Evolutionary conservation across 1,139 yeast genomes (phyloP).

Genomic region (Sugiyamaella novakii): DNA sequence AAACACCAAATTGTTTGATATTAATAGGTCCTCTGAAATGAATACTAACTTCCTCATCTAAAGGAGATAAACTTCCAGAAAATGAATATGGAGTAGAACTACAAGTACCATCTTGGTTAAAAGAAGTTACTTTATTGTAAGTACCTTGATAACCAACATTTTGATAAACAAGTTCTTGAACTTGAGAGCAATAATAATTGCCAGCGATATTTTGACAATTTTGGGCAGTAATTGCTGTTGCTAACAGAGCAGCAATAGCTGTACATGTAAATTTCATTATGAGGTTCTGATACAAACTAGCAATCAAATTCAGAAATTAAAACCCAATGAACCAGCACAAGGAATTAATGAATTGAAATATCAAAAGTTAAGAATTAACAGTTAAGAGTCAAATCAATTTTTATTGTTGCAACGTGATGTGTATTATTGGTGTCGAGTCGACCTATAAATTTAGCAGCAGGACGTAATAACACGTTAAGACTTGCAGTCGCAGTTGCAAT

Average conservation of each 20-base stretch:
- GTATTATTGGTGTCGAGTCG: too few species aligned
- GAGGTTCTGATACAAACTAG: too few species aligned
- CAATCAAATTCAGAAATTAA: too few species aligned
- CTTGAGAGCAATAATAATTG: slow-evolving; percentile 78
- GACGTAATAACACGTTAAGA: too few species aligned
- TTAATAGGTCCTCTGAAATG: slow-evolving; percentile 93
- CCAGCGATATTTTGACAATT: slow-evolving; percentile 49
- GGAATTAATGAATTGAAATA: too few species aligned
- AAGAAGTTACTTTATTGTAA: slow-evolving; percentile 67
- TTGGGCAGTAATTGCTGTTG: slow-evolving; percentile 27
- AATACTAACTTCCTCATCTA: slow-evolving; percentile 85
- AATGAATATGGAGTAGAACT: slow-evolving; percentile 54
- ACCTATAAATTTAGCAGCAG: too few species aligned
- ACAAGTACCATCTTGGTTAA: slow-evolving; percentile 66
- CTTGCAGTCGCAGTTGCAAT: too few species aligned
- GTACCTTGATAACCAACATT: slow-evolving; percentile 81
- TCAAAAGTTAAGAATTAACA: too few species aligned
- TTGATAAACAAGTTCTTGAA: slow-evolving; percentile 65
- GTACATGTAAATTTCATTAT: slow-evolving; percentile 14
- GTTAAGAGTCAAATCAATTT: too few species aligned
- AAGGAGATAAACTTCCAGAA: slow-evolving; percentile 77
- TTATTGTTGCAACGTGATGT: too few species aligned
- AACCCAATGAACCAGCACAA: too few species aligned
- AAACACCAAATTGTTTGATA: slow-evolving; percentile 77
- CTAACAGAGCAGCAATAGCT: slow-evolving; percentile 19